Evolutionary conservation across 2,329 filamentous ascomycete species (phyloP).

Genomic region (Coniochaeta sp.): DNA sequence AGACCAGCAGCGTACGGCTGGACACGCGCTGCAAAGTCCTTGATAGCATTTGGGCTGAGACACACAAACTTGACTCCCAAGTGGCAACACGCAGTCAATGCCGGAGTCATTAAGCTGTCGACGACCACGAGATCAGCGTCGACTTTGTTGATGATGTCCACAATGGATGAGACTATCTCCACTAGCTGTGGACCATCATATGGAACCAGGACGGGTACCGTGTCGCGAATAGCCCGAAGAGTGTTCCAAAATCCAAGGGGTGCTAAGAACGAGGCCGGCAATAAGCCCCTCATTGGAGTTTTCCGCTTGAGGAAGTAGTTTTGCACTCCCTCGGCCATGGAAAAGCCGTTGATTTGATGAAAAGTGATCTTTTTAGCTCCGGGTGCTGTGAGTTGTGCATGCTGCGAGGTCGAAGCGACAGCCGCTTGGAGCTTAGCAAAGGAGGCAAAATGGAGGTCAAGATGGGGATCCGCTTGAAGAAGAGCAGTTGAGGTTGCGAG

Average conservation of each 20-base stretch:
- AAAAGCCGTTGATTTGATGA: not conserved
- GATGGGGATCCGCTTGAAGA: not conserved
- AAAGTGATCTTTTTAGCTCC: not conserved
- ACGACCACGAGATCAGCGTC: not conserved
- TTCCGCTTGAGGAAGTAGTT: not conserved
- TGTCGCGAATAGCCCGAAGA: not conserved
- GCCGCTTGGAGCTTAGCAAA: not conserved
- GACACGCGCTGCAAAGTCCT: not conserved
- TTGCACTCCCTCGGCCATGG: not conserved
- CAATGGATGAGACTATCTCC: not conserved
- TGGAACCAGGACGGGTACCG: not conserved
- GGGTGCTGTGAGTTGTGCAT: not conserved
- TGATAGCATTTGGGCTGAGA: not conserved
- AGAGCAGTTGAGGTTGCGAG: not conserved
- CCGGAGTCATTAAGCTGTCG: not conserved
- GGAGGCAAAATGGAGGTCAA: not conserved
- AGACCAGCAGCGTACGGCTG: not conserved
- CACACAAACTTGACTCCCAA: not conserved
- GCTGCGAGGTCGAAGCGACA: not conserved
- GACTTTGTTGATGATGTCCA: not conserved
- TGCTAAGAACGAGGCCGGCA: not conserved
- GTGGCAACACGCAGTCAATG: not conserved
- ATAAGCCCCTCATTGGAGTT: not conserved
- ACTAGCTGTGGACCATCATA: not conserved
- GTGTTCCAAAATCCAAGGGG: not conserved